Percentiles rank a stretch among this genome's conserved stretches.
Conservation (phyloP, 2,329 filamentous ascomycete genomes). For the Ascomycota sp. region DNA sequence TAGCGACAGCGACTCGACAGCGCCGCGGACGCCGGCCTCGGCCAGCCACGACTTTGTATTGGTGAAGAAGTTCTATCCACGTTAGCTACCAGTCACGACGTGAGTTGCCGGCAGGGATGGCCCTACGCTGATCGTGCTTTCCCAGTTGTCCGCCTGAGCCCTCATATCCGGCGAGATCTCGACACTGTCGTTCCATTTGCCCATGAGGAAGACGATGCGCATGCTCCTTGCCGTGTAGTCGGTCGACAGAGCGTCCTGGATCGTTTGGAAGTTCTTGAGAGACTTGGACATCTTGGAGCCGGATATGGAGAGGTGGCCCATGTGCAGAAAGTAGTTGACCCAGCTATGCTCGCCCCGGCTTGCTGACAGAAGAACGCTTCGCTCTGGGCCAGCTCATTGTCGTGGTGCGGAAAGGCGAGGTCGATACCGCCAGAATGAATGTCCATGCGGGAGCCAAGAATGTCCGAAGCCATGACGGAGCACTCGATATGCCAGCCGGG, state of each 20-base stretch:
- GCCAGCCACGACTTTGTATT: constrained; percentile 33
- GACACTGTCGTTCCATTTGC: constrained; percentile 76
- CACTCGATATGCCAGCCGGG: constrained; percentile 97
- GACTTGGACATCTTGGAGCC: constrained; percentile 94
- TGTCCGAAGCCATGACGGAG: constrained; percentile 81
- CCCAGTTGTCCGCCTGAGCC: constrained; percentile 56
- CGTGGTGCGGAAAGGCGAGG: constrained; percentile 77
- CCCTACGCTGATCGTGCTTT: constrained; percentile 49
- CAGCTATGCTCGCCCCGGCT: constrained; percentile 43
- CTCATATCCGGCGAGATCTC: constrained; percentile 77
- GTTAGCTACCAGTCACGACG: constrained; percentile 4
- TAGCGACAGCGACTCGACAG: constrained; percentile 18
- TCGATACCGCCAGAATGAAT: constrained; percentile 89
- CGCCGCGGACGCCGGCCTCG: constrained; percentile 17
- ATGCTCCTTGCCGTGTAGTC: constrained; percentile 60
- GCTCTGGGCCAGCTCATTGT: constrained; percentile 79
- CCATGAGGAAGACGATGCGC: constrained; percentile 71
- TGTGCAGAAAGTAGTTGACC: constrained; percentile 93
- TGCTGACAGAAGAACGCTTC: constrained; percentile 58
- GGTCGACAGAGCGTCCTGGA: constrained; percentile 54
- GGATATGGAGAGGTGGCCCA: constrained; percentile 70
- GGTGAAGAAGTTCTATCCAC: constrained; percentile 32
- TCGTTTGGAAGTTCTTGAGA: constrained; percentile 89
- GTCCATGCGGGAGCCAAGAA: constrained; percentile 71
- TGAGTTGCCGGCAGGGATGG: not conserved